phyloP scores from a whole-genome alignment of 148 eudicot genomes.

The Mesembryanthemum crystallinum region DNA sequence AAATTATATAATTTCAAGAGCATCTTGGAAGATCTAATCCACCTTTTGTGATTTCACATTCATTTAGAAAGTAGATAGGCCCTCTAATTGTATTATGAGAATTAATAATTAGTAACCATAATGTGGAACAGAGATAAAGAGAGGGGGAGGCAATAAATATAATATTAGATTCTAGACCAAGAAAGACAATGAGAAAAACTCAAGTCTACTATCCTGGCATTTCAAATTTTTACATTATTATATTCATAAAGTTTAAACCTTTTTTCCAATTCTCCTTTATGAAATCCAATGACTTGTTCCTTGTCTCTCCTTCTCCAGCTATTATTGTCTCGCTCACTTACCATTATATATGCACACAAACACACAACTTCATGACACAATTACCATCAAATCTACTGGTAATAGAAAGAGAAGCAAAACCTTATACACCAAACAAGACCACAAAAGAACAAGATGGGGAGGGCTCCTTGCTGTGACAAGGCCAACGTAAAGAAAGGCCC shows the following conservation, averaged over 20 bases:
- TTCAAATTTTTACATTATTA: constrained; percentile 38
- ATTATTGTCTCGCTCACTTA: constrained; percentile 42
- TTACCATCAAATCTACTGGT: constrained; percentile 4
- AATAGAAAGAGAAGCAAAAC: background rate
- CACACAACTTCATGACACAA: constrained; percentile 22
- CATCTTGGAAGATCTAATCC: constrained; percentile 18
- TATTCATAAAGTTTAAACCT: constrained; percentile 31
- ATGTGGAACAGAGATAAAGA: constrained; percentile 31
- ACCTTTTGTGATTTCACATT: constrained; percentile 26
- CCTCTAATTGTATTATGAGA: constrained; percentile 18
- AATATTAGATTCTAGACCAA: constrained; percentile 51
- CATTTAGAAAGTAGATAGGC: constrained; percentile 25
- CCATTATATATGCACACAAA: constrained; percentile 25
- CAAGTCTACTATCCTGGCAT: constrained; percentile 41
- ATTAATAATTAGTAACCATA: constrained; percentile 20
- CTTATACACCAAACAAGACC: background rate
- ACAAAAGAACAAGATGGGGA: constrained; percentile 35
- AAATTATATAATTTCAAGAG: constrained; percentile 14
- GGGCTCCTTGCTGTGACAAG: constrained; percentile 70
- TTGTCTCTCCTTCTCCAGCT: constrained; percentile 60
- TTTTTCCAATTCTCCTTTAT: constrained; percentile 36
- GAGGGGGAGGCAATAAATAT: constrained; percentile 10
- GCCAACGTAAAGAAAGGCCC: constrained; percentile 67
- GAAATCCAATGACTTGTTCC: constrained; percentile 47
- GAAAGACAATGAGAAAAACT: constrained; percentile 63